phyloP scores from a whole-genome alignment of 495 filamentous ascomycete species.

The Lindgomyces ingoldianus region DNA sequence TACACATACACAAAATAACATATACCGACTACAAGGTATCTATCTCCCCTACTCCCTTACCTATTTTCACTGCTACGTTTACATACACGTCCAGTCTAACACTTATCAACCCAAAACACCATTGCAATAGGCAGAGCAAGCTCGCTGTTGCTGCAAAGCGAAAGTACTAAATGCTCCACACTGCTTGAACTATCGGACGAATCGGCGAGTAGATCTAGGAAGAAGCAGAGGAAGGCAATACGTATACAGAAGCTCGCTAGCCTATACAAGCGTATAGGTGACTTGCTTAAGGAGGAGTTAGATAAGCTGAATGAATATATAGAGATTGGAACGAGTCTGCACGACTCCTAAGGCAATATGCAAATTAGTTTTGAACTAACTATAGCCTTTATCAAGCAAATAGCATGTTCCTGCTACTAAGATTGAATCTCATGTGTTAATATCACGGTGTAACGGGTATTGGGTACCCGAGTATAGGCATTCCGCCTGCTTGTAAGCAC shows the following conservation, averaged over 20 bases:
- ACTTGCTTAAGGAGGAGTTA: constrained; percentile 16
- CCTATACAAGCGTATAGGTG: constrained; percentile 19
- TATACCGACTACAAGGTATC: neutral
- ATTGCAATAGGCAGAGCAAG: constrained; percentile 16
- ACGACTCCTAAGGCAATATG: constrained; percentile 22
- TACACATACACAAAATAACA: neutral
- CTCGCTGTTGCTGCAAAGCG: neutral
- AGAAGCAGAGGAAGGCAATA: constrained; percentile 11
- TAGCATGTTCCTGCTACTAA: constrained; percentile 3
- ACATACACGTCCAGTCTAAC: neutral
- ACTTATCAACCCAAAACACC: constrained; percentile 5
- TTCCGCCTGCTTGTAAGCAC: constrained; percentile 8
- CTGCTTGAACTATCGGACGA: constrained; percentile 16
- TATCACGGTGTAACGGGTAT: constrained; percentile 10
- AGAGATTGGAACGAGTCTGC: constrained; percentile 10
- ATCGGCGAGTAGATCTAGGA: constrained; percentile 10
- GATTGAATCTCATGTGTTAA: constrained; percentile 13
- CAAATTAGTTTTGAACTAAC: constrained; percentile 17
- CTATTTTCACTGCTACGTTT: neutral
- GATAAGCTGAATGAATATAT: constrained; percentile 18
- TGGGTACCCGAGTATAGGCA: constrained; percentile 5
- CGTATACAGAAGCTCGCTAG: constrained; percentile 17
- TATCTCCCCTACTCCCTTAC: neutral
- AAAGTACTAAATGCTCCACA: constrained; percentile 3
- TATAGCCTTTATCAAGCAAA: constrained; percentile 8